These are phyloP conservation scores for Ceratocystis destructans DNA, from an alignment of 2,329 filamentous ascomycete species.

Conservation along the genomic window DNA sequence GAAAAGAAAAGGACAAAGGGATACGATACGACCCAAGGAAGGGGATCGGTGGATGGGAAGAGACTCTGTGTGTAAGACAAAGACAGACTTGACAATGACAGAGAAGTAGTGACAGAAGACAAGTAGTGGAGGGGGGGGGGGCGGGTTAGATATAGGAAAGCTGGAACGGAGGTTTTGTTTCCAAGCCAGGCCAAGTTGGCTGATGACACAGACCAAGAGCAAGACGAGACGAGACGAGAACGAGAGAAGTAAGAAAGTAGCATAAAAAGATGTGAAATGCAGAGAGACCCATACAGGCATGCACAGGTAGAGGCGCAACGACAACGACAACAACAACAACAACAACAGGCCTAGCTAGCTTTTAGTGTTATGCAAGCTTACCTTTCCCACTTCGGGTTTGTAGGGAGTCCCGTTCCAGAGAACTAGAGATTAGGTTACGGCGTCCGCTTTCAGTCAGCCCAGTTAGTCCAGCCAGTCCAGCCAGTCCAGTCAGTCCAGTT, in stretches of 20 bases:
- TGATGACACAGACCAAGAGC: too few species aligned
- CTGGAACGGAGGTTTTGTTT: neutral
- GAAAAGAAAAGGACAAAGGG: neutral
- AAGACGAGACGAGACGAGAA: too few species aligned
- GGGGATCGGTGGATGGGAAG: neutral
- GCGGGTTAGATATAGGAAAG: neutral
- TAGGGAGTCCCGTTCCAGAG: slow-evolving; percentile 5
- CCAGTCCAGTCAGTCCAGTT: neutral
- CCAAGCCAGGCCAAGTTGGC: too few species aligned
- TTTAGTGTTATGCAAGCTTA: too few species aligned
- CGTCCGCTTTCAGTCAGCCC: neutral
- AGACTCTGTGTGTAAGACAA: neutral
- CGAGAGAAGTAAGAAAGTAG: neutral
- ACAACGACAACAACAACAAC: neutral
- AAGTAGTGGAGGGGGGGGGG: neutral
- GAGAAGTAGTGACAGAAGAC: neutral
- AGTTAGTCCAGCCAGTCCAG: too few species aligned
- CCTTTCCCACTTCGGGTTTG: neutral
- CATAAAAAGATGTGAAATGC: neutral
- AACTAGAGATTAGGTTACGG: neutral
- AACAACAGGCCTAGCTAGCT: too few species aligned
- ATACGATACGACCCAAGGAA: neutral
- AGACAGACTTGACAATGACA: neutral
- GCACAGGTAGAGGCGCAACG: neutral
- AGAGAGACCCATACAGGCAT: too few species aligned